phyloP scores from a whole-genome alignment of 805 yeast genomes.

The Suhomyces emberorum region DNA sequence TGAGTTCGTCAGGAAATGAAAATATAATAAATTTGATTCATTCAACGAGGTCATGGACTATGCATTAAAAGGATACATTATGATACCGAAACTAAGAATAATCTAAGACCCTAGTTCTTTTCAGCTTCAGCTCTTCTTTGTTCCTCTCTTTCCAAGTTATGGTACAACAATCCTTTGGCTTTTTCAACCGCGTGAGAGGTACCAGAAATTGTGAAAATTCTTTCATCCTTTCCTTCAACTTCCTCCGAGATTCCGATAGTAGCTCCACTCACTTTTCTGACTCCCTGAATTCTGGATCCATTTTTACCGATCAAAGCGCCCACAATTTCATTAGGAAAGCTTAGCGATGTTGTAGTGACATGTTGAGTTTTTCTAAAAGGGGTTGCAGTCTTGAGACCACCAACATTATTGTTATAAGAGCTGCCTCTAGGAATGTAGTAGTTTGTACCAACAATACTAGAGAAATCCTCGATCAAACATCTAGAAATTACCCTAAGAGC shows the following conservation, averaged over 20 bases:
- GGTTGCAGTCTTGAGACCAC: constrained; percentile 2
- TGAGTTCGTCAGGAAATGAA: neutral
- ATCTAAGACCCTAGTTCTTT: constrained; percentile 1
- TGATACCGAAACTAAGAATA: too few species aligned
- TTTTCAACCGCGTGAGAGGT: constrained; percentile 50
- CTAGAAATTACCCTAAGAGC: constrained; percentile 59
- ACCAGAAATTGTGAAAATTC: constrained; percentile 73
- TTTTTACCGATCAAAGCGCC: constrained; percentile 88
- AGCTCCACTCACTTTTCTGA: constrained; percentile 75
- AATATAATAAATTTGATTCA: too few species aligned
- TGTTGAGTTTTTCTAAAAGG: constrained; percentile 20
- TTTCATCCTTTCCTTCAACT: constrained; percentile 57
- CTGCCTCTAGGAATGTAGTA: constrained; percentile 54
- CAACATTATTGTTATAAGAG: constrained; percentile 2
- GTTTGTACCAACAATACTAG: constrained; percentile 59
- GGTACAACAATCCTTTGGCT: constrained; percentile 56
- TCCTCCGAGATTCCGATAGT: constrained; percentile 73
- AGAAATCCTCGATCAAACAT: constrained; percentile 72
- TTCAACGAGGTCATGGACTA: neutral
- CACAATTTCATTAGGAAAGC: constrained; percentile 76
- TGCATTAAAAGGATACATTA: neutral
- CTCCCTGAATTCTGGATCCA: constrained; percentile 83
- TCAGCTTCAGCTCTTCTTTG: constrained; percentile 34
- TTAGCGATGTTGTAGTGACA: constrained; percentile 38
- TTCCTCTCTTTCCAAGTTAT: constrained; percentile 57